phyloP scores from a whole-genome alignment of 148 eudicot species.

The Suaeda aralocaspica region DNA sequence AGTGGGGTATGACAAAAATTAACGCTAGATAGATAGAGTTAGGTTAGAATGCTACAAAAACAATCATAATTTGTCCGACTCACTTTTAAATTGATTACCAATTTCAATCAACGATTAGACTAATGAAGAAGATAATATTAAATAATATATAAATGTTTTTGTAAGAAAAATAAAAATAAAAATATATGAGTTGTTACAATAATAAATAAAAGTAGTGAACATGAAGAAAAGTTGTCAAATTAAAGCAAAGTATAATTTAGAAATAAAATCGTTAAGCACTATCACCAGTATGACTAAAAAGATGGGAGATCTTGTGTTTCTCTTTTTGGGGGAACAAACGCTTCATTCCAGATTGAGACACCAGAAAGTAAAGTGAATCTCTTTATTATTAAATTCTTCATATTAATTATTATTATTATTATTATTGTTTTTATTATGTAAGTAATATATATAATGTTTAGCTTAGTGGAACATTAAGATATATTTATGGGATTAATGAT shows the following conservation, averaged over 20 bases:
- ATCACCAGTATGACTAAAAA: constrained; percentile 11
- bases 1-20: constrained; percentile 1
- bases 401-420: background rate
- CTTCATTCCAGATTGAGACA: constrained; percentile 23
- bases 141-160: background rate
- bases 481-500: background rate
- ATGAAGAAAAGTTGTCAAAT: constrained; percentile 22
- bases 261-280: constrained; percentile 22
- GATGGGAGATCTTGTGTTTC: constrained; percentile 22
- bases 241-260: constrained; percentile 8
- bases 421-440: background rate
- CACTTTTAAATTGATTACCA: constrained; percentile 9
- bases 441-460: background rate
- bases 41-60: constrained; percentile 11
- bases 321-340: constrained; percentile 20
- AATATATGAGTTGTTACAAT: constrained; percentile 11
- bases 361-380: constrained; percentile 19
- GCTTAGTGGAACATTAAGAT: background rate
- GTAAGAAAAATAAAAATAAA: constrained; percentile 7
- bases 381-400: background rate
- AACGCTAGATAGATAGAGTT: constrained; percentile 1
- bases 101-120: constrained; percentile 16
- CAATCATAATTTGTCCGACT: constrained; percentile 3
- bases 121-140: constrained; percentile 3
- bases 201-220: constrained; percentile 15